phyloP scores from a whole-genome alignment of 257 asterid genomes.

The Solanum commersonii region DNA sequence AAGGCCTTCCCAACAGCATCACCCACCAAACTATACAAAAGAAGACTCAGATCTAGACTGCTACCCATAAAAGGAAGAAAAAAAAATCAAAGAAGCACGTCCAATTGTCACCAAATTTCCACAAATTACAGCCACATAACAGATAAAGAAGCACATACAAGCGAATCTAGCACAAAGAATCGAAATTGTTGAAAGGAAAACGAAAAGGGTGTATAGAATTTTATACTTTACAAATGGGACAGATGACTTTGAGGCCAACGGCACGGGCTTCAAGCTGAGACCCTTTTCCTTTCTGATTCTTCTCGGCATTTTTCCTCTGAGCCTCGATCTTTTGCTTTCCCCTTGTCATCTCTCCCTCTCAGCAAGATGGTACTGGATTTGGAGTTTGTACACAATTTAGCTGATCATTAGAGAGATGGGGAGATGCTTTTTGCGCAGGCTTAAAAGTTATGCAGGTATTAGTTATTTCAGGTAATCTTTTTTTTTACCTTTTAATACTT shows the following conservation, averaged over 20 bases:
- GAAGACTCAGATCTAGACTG: neutral
- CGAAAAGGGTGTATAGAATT: neutral
- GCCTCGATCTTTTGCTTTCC: slow-evolving; percentile 39
- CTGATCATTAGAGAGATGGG: neutral
- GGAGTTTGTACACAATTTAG: neutral
- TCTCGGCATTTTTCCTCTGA: slow-evolving; percentile 72
- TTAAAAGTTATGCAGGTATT: accelerated
- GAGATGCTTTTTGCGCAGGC: neutral
- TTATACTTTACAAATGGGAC: slow-evolving; percentile 64
- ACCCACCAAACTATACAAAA: neutral
- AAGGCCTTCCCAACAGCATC: neutral
- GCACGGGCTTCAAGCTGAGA: slow-evolving; percentile 96
- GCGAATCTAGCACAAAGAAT: neutral
- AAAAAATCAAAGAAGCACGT: neutral
- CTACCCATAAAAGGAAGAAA: neutral
- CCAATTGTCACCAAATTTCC: neutral
- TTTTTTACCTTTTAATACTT: too few species aligned
- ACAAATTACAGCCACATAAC: neutral
- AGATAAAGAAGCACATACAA: neutral
- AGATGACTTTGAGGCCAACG: slow-evolving; percentile 72
- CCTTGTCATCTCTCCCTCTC: neutral
- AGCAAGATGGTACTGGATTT: neutral
- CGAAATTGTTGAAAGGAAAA: neutral
- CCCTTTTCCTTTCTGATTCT: slow-evolving; percentile 66
- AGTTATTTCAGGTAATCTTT: neutral